Evolutionary conservation across 192 early-diverging fungal genomes (phyloP), one percentile per base, ranked within the genome.

Genomic region (Podila horticola): DNA sequence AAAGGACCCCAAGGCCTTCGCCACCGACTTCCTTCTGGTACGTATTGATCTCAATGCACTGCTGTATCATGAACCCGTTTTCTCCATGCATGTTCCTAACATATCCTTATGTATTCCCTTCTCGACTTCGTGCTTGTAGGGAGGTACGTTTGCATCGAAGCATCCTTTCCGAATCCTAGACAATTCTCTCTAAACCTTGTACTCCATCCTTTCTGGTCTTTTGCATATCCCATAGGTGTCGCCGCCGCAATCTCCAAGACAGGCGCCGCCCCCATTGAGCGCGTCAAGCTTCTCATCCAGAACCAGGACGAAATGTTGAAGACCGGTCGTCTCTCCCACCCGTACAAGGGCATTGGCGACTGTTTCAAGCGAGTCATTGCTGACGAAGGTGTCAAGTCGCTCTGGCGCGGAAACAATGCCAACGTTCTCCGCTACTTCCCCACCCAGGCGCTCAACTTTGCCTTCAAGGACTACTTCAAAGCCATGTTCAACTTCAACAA

Each of bases 191-290:
- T 45, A 45, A 45, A 15, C 11, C 0, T 4, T 45, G 34, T 45
- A 15, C 41, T 45, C 41, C 13, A 45, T 45, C 4, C 13, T 4
- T 17, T 2, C 12, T 45, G 11, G 15, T 45, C 41, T 13, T 17
- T 17, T 45, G 11, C 15, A 3, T 17, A 17, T 45, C 12, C 11
- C 3, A 45, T 45, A 45, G 97, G 97, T 90, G 90, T 97, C 77
- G 95, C 97, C 72, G 98, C 94, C 76, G 95, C 96, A 82, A 93
- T 99, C 87, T 95, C 97, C 91, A 99, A 99, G 95, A 98, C 97
- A 68, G 93, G 93, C 76, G 94, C 96, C 71, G 97, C 97, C 84
- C 97, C 97, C 79, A 96, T 99, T 85, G 96, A 99, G 88, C 95
- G 97, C 90, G 95, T 99, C 84, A 97, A 97, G 92, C 93, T 99